Percentiles rank a stretch among this genome's conserved stretches.
Evolutionary conservation across 164 flowering plant genomes (phyloP).

Genomic region (Stephania cephalantha): DNA sequence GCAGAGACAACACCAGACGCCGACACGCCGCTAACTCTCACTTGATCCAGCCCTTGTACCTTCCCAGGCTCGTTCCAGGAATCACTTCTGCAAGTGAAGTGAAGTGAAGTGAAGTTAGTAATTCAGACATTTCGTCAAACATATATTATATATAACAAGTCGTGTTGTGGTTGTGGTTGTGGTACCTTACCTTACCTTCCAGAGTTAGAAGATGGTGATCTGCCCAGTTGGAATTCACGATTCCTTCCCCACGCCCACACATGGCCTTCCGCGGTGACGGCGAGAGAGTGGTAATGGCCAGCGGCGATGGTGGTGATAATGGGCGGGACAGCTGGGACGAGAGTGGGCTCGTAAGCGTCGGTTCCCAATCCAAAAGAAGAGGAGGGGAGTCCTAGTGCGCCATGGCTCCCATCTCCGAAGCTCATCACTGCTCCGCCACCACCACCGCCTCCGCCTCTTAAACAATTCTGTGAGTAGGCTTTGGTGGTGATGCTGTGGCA

Average conservation of each 20-base stretch:
- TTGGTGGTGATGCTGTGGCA: slow-evolving; percentile 6
- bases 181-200: slow-evolving; percentile 31
- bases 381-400: slow-evolving; percentile 64
- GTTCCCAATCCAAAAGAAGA: slow-evolving; percentile 37
- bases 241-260: slow-evolving; percentile 97
- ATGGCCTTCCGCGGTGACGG: slow-evolving; percentile 58
- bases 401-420: slow-evolving; percentile 91
- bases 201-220: slow-evolving; percentile 13
- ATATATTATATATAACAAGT: too few relatives aligned
- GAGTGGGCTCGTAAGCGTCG: slow-evolving; percentile 83
- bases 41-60: slow-evolving; percentile 55
- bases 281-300: slow-evolving; percentile 97
- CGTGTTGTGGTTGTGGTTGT: too few relatives aligned
- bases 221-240: slow-evolving; percentile 75
- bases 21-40: slow-evolving; percentile 55
- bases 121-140: background rate
- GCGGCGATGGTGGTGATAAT: slow-evolving; percentile 48
- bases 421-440: slow-evolving; percentile 49
- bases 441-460: background rate
- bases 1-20: slow-evolving; percentile 87
- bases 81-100: slow-evolving; percentile 39
- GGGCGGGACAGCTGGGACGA: slow-evolving; percentile 53
- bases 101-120: background rate
- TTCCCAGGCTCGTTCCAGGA: slow-evolving; percentile 60
- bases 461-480: background rate